A percentile compares a stretch with the other conserved stretches of the same genome.
Conservation (phyloP, 805 yeast genomes). For the Henningerozyma blattae region DNA sequence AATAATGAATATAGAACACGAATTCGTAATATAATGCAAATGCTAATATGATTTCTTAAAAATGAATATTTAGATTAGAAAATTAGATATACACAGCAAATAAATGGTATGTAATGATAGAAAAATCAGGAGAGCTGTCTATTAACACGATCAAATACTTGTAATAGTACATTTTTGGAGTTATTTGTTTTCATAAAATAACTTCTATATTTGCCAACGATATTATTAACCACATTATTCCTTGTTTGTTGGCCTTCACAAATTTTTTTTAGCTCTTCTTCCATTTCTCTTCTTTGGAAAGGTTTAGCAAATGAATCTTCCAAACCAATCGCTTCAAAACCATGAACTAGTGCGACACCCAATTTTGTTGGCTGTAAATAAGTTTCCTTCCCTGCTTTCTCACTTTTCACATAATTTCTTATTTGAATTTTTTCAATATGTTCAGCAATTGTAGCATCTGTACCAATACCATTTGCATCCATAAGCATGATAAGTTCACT, state of each 20-base stretch:
- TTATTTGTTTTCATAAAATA: conserved; percentile 26
- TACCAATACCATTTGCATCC: conserved; percentile 97
- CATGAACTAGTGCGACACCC: conserved; percentile 81
- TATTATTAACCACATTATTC: conserved; percentile 41
- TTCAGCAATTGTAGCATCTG: conserved; percentile 98
- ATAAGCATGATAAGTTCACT: conserved; percentile 81
- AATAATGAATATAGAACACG: too few relatives aligned
- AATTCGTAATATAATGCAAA: too few relatives aligned
- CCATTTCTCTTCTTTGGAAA: conserved; percentile 67
- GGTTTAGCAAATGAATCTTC: conserved; percentile 81
- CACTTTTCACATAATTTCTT: conserved; percentile 53
- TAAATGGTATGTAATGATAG: too few relatives aligned
- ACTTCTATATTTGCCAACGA: conserved; percentile 44
- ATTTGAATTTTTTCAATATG: conserved; percentile 73
- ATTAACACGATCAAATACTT: conserved; percentile 19
- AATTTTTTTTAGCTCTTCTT: conserved; percentile 50
- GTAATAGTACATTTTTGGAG: conserved; percentile 17
- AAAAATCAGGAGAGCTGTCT: conserved; percentile 1
- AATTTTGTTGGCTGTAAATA: conserved; percentile 64
- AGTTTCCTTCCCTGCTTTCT: conserved; percentile 27
- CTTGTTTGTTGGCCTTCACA: conserved; percentile 50
- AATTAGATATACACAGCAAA: too few relatives aligned
- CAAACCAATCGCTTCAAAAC: conserved; percentile 69
- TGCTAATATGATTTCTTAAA: too few relatives aligned
- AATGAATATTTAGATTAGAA: too few relatives aligned